phyloP scores from a whole-genome alignment of 116 monocot genomes.

The Dioscorea cayenensis region DNA sequence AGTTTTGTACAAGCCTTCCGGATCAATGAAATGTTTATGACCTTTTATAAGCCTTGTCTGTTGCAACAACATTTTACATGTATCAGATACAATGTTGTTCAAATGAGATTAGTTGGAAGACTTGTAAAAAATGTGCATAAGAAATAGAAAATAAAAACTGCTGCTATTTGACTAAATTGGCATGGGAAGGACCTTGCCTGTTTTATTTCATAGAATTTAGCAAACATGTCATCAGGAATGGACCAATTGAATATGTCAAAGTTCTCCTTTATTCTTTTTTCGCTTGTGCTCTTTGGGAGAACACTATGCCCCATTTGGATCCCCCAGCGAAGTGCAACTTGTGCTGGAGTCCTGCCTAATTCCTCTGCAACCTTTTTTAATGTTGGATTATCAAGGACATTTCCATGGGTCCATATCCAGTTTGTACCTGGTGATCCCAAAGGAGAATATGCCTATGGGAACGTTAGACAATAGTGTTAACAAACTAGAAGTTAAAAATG shows the following conservation, averaged over 20 bases:
- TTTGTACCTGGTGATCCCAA: constrained; percentile 36
- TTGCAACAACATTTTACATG: neutral
- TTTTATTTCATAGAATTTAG: constrained; percentile 27
- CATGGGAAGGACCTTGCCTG: constrained; percentile 21
- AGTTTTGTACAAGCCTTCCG: constrained; percentile 14
- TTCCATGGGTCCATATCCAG: constrained; percentile 10
- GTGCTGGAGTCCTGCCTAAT: constrained; percentile 41
- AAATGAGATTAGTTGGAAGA: neutral
- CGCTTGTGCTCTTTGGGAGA: constrained; percentile 37
- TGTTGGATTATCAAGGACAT: constrained; percentile 27
- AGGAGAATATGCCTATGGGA: constrained; percentile 36
- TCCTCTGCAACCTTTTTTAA: constrained; percentile 21
- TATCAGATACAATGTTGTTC: neutral
- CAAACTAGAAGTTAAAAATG: neutral
- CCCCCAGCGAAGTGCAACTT: constrained; percentile 45
- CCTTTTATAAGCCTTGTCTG: constrained; percentile 20
- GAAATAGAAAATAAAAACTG: neutral
- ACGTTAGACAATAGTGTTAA: neutral
- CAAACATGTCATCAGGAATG: constrained; percentile 45
- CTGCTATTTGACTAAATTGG: neutral
- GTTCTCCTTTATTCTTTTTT: constrained; percentile 35
- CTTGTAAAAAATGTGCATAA: too few species aligned
- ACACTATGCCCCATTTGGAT: constrained; percentile 41
- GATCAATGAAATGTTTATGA: constrained; percentile 1
- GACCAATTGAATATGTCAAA: constrained; percentile 32